Base-by-base conservation (phyloP, 768 basidiomycete species). In the Lactifluus volemus region DNA sequence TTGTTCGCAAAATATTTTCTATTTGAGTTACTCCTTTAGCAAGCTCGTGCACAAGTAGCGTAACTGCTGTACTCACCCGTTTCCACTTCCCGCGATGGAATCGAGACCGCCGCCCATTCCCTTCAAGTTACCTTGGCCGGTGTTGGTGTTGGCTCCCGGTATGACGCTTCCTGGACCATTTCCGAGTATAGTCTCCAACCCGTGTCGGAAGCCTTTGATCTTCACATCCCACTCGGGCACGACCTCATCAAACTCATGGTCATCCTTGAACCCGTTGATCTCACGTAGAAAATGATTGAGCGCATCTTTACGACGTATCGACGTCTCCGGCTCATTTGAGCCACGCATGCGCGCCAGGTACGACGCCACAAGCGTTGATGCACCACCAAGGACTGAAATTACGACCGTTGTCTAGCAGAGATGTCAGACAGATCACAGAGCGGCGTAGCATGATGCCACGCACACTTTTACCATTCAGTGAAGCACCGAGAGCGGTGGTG, bases 271-370 rank as follows among this genome's bases (percentile, higher is more conserved):
- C 3, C 81, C 80, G 48, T 77, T 68, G 44, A 77, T 76, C 63
- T 88, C 84, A 30, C 88, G 83, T 25, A 89, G 72, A 65, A 83
- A 90, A 21, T 83, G 78, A 25, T 87, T 84, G 1, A 89, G 75
- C 59, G 85, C 84, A 63, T 84, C 82, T 5, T 75, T 76, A 11
- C 81, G 79, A 3, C 73, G 68, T 34, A 77, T 75, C 1, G 85
- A 86, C 17, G 78, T 53, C 61, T 89, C 85, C 1, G 88, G 88
- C 65, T 89, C 88, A 42, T 80, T 80, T 0, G 85, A 83, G 11
- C 86, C 85, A 29, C 86, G 81, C 29, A 80, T 77, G 14, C 84
- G 81, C 3, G 88, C 88, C 29, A 90, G 76, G 70, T 85, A 89
- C 2, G 86, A 84, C 17, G 88, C 86, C 12, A 84, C 78, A 19